These are phyloP conservation scores for Aethionema arabicum DNA, from an alignment of 345 rosid species.

Conservation along the genomic window DNA sequence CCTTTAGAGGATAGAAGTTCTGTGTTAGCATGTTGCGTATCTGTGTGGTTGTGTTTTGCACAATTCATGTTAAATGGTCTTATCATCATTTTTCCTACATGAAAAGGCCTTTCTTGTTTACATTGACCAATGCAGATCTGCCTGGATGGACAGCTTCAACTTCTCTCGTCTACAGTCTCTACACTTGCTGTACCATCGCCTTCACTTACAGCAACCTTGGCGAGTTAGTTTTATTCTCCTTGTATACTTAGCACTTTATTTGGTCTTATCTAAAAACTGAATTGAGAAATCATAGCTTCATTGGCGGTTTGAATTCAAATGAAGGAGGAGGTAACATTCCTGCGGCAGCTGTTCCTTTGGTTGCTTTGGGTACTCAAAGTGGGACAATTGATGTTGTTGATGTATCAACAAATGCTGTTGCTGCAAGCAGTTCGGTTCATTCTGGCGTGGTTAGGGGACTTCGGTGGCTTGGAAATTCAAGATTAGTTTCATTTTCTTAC, in stretches of 20 bases:
- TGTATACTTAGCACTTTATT: slow-evolving; percentile 7
- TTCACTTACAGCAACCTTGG: slow-evolving; percentile 88
- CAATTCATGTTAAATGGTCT: slow-evolving; percentile 10
- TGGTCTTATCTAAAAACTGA: slow-evolving; percentile 13
- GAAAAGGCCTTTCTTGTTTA: slow-evolving; percentile 25
- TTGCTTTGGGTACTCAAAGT: slow-evolving; percentile 94
- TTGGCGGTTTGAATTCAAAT: slow-evolving; percentile 33
- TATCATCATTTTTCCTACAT: slow-evolving; percentile 19
- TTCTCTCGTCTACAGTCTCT: slow-evolving; percentile 89
- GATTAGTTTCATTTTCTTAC: slow-evolving; percentile 87
- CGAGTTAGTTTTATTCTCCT: slow-evolving; percentile 62
- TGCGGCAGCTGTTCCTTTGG: slow-evolving; percentile 92
- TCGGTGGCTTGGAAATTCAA: slow-evolving; percentile 98
- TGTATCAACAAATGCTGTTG: slow-evolving; percentile 90
- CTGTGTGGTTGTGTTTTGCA: slow-evolving; percentile 24
- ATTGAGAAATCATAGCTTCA: slow-evolving; percentile 18
- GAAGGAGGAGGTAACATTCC: slow-evolving; percentile 93
- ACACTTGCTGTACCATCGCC: slow-evolving; percentile 96
- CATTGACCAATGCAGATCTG: slow-evolving; percentile 57
- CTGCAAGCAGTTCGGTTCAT: slow-evolving; percentile 84
- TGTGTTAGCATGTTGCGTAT: slow-evolving; percentile 20
- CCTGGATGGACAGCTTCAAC: slow-evolving; percentile 86
- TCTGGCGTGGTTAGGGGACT: slow-evolving; percentile 75
- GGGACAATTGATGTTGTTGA: slow-evolving; percentile 88
- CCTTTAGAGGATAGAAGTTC: slow-evolving; percentile 23